Evolutionary conservation across 2,329 filamentous ascomycete genomes (phyloP).

Genomic region (Aspergillus costaricaensis): DNA sequence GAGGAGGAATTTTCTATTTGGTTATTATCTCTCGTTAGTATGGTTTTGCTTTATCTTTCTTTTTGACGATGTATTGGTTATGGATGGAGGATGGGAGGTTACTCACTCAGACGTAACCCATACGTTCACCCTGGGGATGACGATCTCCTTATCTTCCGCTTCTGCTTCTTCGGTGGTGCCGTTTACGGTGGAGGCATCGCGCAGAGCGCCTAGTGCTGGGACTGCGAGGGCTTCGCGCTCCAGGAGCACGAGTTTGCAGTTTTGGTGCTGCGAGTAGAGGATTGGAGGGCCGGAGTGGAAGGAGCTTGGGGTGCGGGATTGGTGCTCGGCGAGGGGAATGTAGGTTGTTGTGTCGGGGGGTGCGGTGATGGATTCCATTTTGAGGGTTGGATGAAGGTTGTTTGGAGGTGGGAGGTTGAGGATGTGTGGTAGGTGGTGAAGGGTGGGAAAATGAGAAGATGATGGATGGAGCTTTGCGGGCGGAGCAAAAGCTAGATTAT

Average conservation of each 20-base stretch:
- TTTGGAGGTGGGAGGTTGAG: conserved; percentile 15
- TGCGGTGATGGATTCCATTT: conserved; percentile 47
- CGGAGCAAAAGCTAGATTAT: conserved; percentile 2
- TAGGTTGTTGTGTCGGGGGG: conserved; percentile 45
- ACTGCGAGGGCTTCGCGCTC: conserved; percentile 42
- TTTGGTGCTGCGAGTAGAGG: conserved; percentile 49
- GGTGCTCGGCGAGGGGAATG: conserved; percentile 47
- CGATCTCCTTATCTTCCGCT: conserved; percentile 34
- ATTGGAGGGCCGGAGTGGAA: conserved; percentile 51
- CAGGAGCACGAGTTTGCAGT: conserved; percentile 47
- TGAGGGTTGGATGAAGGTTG: background rate
- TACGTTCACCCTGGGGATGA: conserved; percentile 44
- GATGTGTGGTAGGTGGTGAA: background rate
- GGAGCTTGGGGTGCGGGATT: conserved; percentile 50
- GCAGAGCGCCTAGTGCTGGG: conserved; percentile 38
- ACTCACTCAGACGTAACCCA: conserved; percentile 54
- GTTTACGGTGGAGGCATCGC: conserved; percentile 16
- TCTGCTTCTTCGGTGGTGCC: conserved; percentile 13
- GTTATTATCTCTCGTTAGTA: background rate
- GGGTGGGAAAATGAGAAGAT: background rate
- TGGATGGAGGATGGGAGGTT: background rate
- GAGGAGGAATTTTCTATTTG: conserved; percentile 46
- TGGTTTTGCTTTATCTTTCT: background rate
- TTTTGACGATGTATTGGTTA: background rate
- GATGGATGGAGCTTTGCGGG: conserved; percentile 1